phyloP scores from a whole-genome alignment of 2,329 filamentous ascomycete species.

The Aspergillus vadensis region DNA sequence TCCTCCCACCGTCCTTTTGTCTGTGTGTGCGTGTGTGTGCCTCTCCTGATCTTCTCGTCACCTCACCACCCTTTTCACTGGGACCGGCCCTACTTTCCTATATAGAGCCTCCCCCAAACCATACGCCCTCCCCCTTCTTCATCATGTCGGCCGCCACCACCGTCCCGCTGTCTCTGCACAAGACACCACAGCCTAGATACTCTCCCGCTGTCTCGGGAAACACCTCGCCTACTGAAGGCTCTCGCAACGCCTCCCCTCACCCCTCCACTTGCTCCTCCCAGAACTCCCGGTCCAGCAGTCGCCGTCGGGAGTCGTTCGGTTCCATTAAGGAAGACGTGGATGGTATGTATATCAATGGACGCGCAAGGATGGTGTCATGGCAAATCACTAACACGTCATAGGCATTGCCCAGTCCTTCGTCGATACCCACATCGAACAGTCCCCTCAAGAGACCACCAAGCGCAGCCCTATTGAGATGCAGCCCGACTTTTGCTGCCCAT shows the following conservation, averaged over 20 bases:
- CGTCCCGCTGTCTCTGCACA: slow-evolving; percentile 24
- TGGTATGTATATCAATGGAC: slow-evolving; percentile 31
- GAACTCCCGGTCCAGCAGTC: slow-evolving; percentile 43
- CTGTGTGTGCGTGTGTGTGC: slow-evolving; percentile 10
- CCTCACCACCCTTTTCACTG: slow-evolving; percentile 5
- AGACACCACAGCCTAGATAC: slow-evolving; percentile 28
- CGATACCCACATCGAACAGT: slow-evolving; percentile 39
- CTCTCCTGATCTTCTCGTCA: slow-evolving; percentile 14
- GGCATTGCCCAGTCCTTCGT: slow-evolving; percentile 49
- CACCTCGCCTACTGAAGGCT: slow-evolving; percentile 21
- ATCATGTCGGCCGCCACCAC: slow-evolving; percentile 34
- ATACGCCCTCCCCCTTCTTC: slow-evolving; percentile 16
- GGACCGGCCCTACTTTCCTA: slow-evolving; percentile 20
- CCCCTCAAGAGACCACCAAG: slow-evolving; percentile 30
- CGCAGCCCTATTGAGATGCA: slow-evolving; percentile 35
- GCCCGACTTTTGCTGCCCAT: slow-evolving; percentile 50
- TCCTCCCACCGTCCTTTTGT: slow-evolving; percentile 9
- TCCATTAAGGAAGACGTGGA: slow-evolving; percentile 48
- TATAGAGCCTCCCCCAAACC: slow-evolving; percentile 20
- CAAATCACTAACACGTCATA: slow-evolving; percentile 16
- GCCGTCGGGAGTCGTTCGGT: slow-evolving; percentile 44
- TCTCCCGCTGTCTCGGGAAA: slow-evolving; percentile 26
- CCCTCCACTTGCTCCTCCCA: slow-evolving; percentile 36
- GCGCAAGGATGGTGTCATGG: not conserved
- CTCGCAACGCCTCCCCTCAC: slow-evolving; percentile 37